Evolutionary conservation across 805 yeast species (phyloP).

Genomic region (Tetrapisispora pingtungensis): DNA sequence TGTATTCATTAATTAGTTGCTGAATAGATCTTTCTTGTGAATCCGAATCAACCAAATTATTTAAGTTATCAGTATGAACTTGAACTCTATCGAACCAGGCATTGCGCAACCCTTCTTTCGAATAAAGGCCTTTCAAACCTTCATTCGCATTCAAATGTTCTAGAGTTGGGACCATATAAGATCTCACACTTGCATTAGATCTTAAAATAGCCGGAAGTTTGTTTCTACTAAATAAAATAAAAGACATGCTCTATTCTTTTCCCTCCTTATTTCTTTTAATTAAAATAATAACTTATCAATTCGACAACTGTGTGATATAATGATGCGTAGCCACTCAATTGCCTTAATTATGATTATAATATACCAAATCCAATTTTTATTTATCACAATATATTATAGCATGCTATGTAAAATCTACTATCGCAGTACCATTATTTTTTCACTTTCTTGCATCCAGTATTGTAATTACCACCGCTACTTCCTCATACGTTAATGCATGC

Average conservation of each 20-base stretch:
- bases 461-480: too few relatives aligned
- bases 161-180: conserved; percentile 16
- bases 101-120: conserved; percentile 37
- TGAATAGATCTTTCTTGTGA: conserved; percentile 1
- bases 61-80: conserved; percentile 32
- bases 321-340: too few relatives aligned
- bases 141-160: conserved; percentile 20
- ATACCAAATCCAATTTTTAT: too few relatives aligned
- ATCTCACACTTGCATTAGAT: neutral
- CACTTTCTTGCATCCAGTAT: too few relatives aligned
- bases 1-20: conserved; percentile 20
- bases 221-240: neutral
- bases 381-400: too few relatives aligned
- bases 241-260: neutral
- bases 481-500: too few relatives aligned
- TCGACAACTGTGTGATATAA: too few relatives aligned
- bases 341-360: too few relatives aligned
- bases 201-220: neutral
- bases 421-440: too few relatives aligned
- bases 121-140: conserved; percentile 43
- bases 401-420: too few relatives aligned
- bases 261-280: too few relatives aligned
- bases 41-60: conserved; percentile 15
- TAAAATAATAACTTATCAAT: too few relatives aligned
- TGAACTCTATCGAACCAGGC: conserved; percentile 42